Evolutionary conservation across 2,329 filamentous ascomycete genomes (phyloP), one percentile per base, ranked within the genome.

Genomic region (Aureobasidium melanogenum): DNA sequence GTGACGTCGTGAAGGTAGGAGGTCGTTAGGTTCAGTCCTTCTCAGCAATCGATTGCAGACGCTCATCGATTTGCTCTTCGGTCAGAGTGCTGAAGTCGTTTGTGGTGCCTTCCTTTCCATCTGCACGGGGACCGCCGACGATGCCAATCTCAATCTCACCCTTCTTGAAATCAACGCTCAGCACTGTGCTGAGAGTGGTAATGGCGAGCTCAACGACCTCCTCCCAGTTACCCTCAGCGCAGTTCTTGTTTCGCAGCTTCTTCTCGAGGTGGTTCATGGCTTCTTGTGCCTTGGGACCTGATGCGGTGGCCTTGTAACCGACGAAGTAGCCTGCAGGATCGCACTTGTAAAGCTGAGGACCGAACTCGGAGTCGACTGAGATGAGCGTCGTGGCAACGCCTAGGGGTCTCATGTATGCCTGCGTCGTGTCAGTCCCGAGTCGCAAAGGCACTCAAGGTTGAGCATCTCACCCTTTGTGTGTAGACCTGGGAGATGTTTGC

Each of bases 131-230:
- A 32, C 91, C 93, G 67, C 94, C 94, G 60, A 97, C 94, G 72
- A 99, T 92, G 65, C 94, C 94, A 77, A 99, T 90, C 80, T 99
- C 94, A 74, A 99, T 87, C 81, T 99, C 94, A 69, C 89, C 89
- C 83, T 97, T 97, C 85, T 99, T 99, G 82, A 99, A 99, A 76
- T 99, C 94, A 76, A 97, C 96, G 77, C 93, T 97, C 66, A 99
- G 83, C 63, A 99, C 92, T 38, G 89, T 96, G 84, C 92, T 96
- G 75, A 99, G 80, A 7, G 94, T 93, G 47, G 91, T 89, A 75
- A 99, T 99, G 63, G 90, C 94, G 70, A 97, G 82, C 81, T 99
- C 94, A 54, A 99, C 93, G 52, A 99, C 94, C 64, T 99, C 94
- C 76, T 96, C 90, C 94, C 94, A 99, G 72, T 80, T 87, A 64